These are phyloP conservation scores for Massospora cicadina DNA, from an alignment of 371 early-diverging fungal genomes.

Conservation along the genomic window DNA sequence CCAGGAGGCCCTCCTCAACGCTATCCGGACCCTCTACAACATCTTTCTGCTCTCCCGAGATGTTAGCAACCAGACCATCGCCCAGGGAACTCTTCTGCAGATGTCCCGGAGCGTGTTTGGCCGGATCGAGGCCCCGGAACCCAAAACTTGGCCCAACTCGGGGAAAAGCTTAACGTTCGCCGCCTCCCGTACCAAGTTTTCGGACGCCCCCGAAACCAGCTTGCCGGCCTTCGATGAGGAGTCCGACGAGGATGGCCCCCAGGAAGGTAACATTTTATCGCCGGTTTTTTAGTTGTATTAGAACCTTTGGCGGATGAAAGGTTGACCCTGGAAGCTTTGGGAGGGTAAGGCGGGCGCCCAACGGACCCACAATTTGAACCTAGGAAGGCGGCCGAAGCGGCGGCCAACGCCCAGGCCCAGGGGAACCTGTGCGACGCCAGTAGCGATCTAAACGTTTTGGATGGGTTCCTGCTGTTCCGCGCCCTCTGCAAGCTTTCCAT, in stretches of 20 bases:
- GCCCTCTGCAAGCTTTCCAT: conserved; percentile 87
- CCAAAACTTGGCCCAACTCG: neutral
- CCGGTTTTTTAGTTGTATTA: neutral
- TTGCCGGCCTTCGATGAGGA: neutral
- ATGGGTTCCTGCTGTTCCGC: conserved; percentile 76
- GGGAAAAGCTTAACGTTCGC: neutral
- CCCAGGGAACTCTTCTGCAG: conserved; percentile 73
- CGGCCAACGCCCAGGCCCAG: conserved; percentile 8
- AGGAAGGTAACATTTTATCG: neutral
- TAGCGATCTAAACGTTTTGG: conserved; percentile 18
- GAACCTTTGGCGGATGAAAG: neutral
- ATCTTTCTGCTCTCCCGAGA: conserved; percentile 50
- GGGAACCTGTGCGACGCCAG: neutral
- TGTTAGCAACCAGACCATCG: conserved; percentile 60
- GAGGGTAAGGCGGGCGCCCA: neutral
- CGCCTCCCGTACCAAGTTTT: neutral
- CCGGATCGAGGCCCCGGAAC: conserved; percentile 23
- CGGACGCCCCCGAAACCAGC: neutral
- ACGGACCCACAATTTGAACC: too few species aligned
- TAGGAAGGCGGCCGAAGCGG: conserved; percentile 8
- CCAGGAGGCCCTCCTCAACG: conserved; percentile 54
- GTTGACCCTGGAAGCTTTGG: conserved; percentile 1
- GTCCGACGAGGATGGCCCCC: neutral
- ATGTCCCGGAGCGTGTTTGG: conserved; percentile 75
- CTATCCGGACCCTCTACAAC: conserved; percentile 54